Base-by-base conservation (phyloP, 106 monocot genomes). In the Allium cepa region DNA sequence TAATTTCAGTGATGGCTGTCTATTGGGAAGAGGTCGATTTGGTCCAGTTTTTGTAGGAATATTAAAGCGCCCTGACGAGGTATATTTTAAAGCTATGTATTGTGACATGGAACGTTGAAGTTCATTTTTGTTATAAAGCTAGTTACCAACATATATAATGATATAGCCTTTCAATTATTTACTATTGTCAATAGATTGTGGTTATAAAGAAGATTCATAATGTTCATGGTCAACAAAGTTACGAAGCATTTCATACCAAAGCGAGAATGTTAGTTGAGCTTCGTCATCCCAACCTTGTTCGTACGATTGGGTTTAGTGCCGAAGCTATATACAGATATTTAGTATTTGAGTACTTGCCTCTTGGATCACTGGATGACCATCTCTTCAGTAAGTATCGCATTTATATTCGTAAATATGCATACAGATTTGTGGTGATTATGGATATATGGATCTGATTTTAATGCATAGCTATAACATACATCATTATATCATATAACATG, bases 291-390 rank as follows among this genome's bases (percentile, higher is more conserved):
- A 59, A 59, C 18, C 59, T 59, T 59, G 59, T 59, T 16, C n/a
- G 22, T 22, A 17, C 22, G 9, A 59, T 59, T 18, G 59, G 59
- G 22, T 59, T 17, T 59, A 17, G 17, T 18, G 59, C 59, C 22
- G 59, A 59, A 10, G 59, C 9, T 17, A 22, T 17, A 9, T 22
- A 59, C n/a, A 15, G 59, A 16, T 22, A 17, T 59, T 59, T 59
- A 13, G 59, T 59, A 59, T 59, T 17, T 22, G 59, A 59, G 59
- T 59, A 59, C 59, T 10, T 59, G 59, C 59, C 59, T 9, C 59
- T 59, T 17, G 59, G 59, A 2, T 59, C 59, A 59, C 22, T 59
- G 59, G 59, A 59, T 17, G 59, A 59, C 2, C 17, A 18, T 59
- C 59, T 59, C 36, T 36, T 36, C 36, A 36, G 36, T 36, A 36